phyloP scores from a whole-genome alignment of 1,284 basidiomycete genomes.

The Trametes hirsuta region DNA sequence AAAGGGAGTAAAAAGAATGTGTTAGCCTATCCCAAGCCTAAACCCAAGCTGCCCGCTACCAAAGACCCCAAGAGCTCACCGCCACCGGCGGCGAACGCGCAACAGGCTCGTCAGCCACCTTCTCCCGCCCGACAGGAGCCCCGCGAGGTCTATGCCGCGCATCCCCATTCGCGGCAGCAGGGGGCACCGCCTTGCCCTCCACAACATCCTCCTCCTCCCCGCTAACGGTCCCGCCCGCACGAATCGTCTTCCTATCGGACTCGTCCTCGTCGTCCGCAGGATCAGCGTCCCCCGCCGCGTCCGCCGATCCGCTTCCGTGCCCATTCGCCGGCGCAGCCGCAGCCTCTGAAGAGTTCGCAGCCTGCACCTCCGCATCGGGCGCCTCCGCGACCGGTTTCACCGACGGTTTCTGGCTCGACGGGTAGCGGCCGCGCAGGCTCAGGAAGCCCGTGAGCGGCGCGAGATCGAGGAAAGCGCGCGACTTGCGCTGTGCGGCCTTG shows the following conservation, averaged over 20 bases:
- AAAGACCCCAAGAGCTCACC: constrained; percentile 14
- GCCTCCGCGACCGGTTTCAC: constrained; percentile 31
- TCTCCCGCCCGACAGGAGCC: constrained; percentile 24
- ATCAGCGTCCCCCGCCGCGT: constrained; percentile 18
- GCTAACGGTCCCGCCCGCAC: constrained; percentile 37
- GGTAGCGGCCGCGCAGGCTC: constrained; percentile 56
- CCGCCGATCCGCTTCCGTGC: constrained; percentile 21
- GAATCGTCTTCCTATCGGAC: constrained; percentile 64
- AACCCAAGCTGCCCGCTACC: not conserved
- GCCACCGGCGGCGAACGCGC: constrained; percentile 20
- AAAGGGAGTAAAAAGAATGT: not conserved
- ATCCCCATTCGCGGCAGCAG: constrained; percentile 13
- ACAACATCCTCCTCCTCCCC: constrained; percentile 34
- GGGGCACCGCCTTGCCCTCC: constrained; percentile 30
- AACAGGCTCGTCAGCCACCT: constrained; percentile 21
- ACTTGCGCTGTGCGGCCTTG: constrained; percentile 38
- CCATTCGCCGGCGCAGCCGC: not conserved
- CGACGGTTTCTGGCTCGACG: constrained; percentile 42
- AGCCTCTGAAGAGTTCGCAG: constrained; percentile 8
- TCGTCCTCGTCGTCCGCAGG: constrained; percentile 38
- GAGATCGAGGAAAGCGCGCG: constrained; percentile 55
- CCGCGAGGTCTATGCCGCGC: constrained; percentile 4
- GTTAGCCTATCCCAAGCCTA: not conserved
- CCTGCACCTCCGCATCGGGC: constrained; percentile 16
- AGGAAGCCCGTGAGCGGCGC: constrained; percentile 63